Evolutionary conservation across 805 yeast species (phyloP).

Genomic region (Candida ficus): DNA sequence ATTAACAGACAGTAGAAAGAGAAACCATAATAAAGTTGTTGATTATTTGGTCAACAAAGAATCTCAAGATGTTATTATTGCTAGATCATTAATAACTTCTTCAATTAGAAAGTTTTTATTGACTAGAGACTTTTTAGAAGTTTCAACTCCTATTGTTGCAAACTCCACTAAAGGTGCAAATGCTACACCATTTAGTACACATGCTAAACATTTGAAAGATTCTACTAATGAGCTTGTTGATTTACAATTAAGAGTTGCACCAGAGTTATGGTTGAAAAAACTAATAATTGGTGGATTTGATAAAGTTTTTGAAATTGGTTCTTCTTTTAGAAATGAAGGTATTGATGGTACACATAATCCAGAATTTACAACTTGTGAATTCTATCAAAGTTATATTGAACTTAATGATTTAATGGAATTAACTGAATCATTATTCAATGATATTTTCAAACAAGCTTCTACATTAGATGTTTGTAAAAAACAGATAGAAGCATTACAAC

Average conservation of each 20-base stretch:
- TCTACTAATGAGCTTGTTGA: slow-evolving; percentile 22
- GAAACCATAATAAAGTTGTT: slow-evolving; percentile 64
- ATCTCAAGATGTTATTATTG: slow-evolving; percentile 40
- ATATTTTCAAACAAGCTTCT: slow-evolving; percentile 32
- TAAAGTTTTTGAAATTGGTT: slow-evolving; percentile 81
- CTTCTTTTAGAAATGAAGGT: slow-evolving; percentile 87
- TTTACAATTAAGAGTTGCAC: slow-evolving; percentile 79
- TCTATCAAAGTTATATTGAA: slow-evolving; percentile 68
- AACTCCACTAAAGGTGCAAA: slow-evolving; percentile 81
- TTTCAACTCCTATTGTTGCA: slow-evolving; percentile 82
- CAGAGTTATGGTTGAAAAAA: slow-evolving; percentile 90
- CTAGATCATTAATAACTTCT: slow-evolving; percentile 51
- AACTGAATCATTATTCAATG: slow-evolving; percentile 53
- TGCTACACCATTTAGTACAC: slow-evolving; percentile 80
- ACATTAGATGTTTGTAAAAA: slow-evolving; percentile 7
- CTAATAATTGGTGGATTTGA: slow-evolving; percentile 82
- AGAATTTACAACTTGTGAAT: slow-evolving; percentile 88
- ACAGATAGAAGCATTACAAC: slow-evolving; percentile 4
- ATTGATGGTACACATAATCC: slow-evolving; percentile 91
- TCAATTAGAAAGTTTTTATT: slow-evolving; percentile 55
- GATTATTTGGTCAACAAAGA: slow-evolving; percentile 61
- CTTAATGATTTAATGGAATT: slow-evolving; percentile 60
- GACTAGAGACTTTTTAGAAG: slow-evolving; percentile 60
- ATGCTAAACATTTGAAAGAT: slow-evolving; percentile 29
- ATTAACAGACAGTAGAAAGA: slow-evolving; percentile 47